Evolutionary conservation across 2,329 filamentous ascomycete genomes (phyloP), one percentile per base, ranked within the genome.

Genomic region (Teratosphaeriaceae sp.): DNA sequence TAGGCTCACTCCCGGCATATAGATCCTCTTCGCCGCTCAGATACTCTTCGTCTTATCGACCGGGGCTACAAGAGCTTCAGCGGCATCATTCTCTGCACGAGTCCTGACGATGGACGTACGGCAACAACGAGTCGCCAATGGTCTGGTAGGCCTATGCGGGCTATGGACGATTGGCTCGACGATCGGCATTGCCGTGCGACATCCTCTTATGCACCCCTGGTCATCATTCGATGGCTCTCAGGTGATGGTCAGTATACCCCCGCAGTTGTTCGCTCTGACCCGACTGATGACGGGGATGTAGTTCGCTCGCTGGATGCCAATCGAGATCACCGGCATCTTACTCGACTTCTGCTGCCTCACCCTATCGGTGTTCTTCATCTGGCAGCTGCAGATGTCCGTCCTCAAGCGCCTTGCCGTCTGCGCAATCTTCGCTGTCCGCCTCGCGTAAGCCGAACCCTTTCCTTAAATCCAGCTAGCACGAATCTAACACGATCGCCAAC

Each of bases 381-480:
- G 29, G 27, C 13, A 19, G 16, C 22, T 44, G 29, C 36, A 40
- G 13, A 34, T 44, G 42, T 15, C 24, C 37, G 12, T 35, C n/a
- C 18, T 11, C 8, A 44, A 44, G 29, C 37, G 38, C 20, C 23
- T 44, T 2, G 15, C 38, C 4, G 37, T 44, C 8, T 33, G 36
- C 12, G 22, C 36, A n/a, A 21, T 40, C 22, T 27, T 44, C 20
- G 38, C 22, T 26, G 27, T 39, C 31, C 42, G 42, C 23, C 29
- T 44, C 7, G 16, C 35, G 42, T 40, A 40, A 40, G 42, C 6
- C 8, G 7, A 8, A 9, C 9, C 6, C 8, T 7, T 29, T 15
- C 16, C 38, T 22, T 22, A 19, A 6, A 6, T 8, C 9, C 9
- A 7, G 9, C 15, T 18, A 8, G 8, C 8, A 7, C 7, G 20